Evolutionary conservation across 169 alveolate species (phyloP).

Genomic region (Cryptosporidium felis): DNA sequence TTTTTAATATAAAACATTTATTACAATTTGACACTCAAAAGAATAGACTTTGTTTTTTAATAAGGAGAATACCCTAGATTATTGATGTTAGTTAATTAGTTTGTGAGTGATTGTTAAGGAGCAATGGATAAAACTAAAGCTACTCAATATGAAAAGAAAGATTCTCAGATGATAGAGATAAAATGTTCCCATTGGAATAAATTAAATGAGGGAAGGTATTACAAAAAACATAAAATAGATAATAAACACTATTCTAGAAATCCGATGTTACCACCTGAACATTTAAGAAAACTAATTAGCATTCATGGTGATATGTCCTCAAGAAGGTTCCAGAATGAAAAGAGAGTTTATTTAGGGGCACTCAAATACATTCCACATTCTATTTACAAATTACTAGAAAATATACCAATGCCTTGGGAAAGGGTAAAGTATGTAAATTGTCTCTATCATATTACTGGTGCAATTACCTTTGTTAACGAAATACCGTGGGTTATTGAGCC

Average conservation of each 20-base stretch:
- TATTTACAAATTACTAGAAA: constrained; percentile 96
- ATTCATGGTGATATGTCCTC: constrained; percentile 98
- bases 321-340: constrained; percentile 97
- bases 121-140: neutral
- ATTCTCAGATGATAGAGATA: neutral
- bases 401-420: constrained; percentile 99
- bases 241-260: constrained; percentile 59
- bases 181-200: constrained; percentile 8
- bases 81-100: too few relatives aligned
- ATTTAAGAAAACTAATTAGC: constrained; percentile 95
- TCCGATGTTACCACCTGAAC: constrained; percentile 97
- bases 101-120: too few relatives aligned
- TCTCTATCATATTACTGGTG: constrained; percentile 99
- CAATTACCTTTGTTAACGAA: constrained; percentile 98
- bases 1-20: too few relatives aligned
- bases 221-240: neutral
- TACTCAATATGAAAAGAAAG: neutral
- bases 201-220: constrained; percentile 13
- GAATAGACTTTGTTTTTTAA: neutral
- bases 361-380: constrained; percentile 99
- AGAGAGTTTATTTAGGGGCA: constrained; percentile 95
- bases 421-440: constrained; percentile 94
- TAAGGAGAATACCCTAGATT: too few relatives aligned
- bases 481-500: constrained; percentile 99
- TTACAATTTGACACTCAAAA: neutral